Evolutionary conservation across 257 asterid species (phyloP), one percentile per base, ranked within the genome.

Genomic region (Plantago major): DNA sequence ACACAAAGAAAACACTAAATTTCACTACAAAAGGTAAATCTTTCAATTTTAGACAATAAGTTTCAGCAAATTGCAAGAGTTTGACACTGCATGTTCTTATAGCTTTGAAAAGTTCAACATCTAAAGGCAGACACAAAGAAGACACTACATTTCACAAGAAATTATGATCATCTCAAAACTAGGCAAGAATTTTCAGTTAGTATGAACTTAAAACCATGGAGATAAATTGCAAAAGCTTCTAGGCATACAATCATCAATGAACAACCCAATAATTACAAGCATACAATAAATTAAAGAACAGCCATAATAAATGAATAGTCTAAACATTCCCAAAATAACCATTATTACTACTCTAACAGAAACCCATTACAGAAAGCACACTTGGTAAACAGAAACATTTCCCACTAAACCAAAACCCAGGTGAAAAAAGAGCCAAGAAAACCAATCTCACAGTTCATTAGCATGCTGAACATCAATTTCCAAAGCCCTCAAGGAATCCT

Each of bases 381-480:
- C 46, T 15, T 9, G 7, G 15, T 16, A 1, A 40, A 26, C 17
- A 52, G 18, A 26, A 28, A 49, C 53, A 63, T 15, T 61, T 22
- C 46, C 17, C 14, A 37, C 6, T 2, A 12, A 18, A 14, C 10
- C 12, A 71, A 10, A 59, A 55, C 51, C 62, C 52, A 44, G 66
- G 49, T 64, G 47, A 54, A 60, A 11, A 46, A 12, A 48, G 28
- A 46, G 28, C 3, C 42, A 16, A 65, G 62, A 48, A 43, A 60
- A 57, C 2, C 12, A 43, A 70, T 4, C 96, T 80, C 78, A 90
- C 97, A 90, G 63, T 74, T 83, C 71, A 79, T 90, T 90, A 47
- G 95, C 96, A 75, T 83, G 88, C 70, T 80, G 93, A 58, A 87
- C 78, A 77, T 90, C 97, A 67, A 82, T 72, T 79, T 90, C 97